Percentiles rank a stretch among this genome's conserved stretches.
phyloP scores from a whole-genome alignment of 345 rosid genomes.

The Camelina hispida region DNA sequence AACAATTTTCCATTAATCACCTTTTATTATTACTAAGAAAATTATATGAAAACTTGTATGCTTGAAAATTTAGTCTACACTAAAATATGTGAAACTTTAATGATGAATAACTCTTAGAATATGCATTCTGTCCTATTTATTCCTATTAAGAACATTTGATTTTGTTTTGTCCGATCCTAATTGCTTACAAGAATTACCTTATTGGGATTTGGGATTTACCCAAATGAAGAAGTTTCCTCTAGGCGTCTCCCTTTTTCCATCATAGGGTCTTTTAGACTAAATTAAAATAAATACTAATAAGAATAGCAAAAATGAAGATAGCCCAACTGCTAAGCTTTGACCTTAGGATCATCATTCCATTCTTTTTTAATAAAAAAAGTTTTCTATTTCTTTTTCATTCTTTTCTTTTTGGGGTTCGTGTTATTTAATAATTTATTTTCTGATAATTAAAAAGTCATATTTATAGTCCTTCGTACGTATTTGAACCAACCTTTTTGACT shows the following conservation, averaged over 20 bases:
- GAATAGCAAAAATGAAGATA: conserved; percentile 18
- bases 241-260: conserved; percentile 19
- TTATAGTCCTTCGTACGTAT: conserved; percentile 37
- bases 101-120: neutral
- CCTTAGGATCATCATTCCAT: conserved; percentile 45
- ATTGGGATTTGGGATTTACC: conserved; percentile 46
- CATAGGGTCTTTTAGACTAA: conserved; percentile 20
- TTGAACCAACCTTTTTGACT: conserved; percentile 35
- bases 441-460: conserved; percentile 30
- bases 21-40: too few species aligned
- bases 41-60: too few species aligned
- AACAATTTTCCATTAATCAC: neutral
- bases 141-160: conserved; percentile 20
- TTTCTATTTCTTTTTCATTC: neutral
- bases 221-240: conserved; percentile 46
- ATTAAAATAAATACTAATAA: conserved; percentile 5
- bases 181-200: conserved; percentile 35
- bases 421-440: conserved; percentile 20
- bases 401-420: conserved; percentile 9
- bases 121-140: too few species aligned
- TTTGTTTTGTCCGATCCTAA: conserved; percentile 20
- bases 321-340: conserved; percentile 48
- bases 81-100: neutral
- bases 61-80: neutral
- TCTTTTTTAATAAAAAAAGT: neutral